A percentile compares a stretch with the other conserved stretches of the same genome.
Evolutionary conservation across 495 filamentous ascomycete species (phyloP).

Genomic region (Penicillium herquei): DNA sequence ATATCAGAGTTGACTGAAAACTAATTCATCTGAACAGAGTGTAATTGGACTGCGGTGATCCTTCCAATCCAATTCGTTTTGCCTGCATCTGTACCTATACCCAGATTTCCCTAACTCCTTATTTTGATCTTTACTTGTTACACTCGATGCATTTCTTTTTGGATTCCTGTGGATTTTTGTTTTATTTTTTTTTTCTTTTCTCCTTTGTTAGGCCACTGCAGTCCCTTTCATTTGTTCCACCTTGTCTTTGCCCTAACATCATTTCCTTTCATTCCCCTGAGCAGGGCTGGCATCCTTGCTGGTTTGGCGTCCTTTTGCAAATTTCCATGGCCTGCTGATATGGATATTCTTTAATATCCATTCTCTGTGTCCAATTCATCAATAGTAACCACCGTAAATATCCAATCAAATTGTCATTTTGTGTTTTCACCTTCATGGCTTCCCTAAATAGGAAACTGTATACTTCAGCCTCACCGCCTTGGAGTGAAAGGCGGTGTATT

Average conservation of each 20-base stretch:
- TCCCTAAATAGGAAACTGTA: too few relatives aligned
- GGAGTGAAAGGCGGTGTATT: background rate
- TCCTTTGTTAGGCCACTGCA: background rate
- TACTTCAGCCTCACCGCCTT: too few relatives aligned
- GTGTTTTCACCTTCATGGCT: too few relatives aligned
- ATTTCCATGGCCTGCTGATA: constrained; percentile 1
- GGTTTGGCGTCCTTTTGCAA: constrained; percentile 12
- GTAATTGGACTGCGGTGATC: constrained; percentile 81
- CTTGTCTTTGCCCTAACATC: too few relatives aligned
- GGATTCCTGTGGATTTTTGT: constrained; percentile 1
- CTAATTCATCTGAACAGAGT: constrained; percentile 52
- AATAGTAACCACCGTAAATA: constrained; percentile 4
- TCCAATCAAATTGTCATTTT: constrained; percentile 1
- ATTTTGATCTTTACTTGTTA: background rate
- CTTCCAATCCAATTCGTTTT: constrained; percentile 13
- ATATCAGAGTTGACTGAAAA: background rate
- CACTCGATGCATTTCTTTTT: background rate
- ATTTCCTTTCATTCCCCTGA: background rate
- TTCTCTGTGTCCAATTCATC: constrained; percentile 3
- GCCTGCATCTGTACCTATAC: constrained; percentile 28
- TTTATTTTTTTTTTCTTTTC: constrained; percentile 9
- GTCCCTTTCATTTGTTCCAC: too few relatives aligned
- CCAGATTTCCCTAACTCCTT: constrained; percentile 21
- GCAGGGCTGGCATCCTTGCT: constrained; percentile 20
- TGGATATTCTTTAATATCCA: background rate